phyloP scores from a whole-genome alignment of 331 rosid species.

The Acacia pycnantha region DNA sequence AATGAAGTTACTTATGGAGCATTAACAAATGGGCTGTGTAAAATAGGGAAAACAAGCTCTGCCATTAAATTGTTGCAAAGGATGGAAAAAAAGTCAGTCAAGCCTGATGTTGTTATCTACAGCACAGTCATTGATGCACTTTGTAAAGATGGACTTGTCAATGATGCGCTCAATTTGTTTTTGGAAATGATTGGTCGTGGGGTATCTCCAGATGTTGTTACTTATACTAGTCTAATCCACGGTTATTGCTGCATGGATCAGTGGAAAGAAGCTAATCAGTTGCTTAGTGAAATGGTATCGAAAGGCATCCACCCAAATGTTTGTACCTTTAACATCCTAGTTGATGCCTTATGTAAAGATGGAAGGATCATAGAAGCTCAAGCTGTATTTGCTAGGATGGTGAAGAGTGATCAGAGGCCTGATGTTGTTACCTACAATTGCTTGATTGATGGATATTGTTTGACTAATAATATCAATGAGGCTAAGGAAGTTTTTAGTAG shows the following conservation, averaged over 20 bases:
- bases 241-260: neutral
- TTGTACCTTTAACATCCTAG: neutral
- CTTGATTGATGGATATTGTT: neutral
- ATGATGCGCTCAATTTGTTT: neutral
- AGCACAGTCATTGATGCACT: neutral
- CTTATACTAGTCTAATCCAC: neutral
- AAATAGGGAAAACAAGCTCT: neutral
- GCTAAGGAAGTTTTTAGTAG: neutral
- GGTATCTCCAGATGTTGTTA: neutral
- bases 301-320: conserved; percentile 3
- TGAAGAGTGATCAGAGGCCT: neutral
- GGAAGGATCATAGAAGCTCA: neutral
- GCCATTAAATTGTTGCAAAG: neutral
- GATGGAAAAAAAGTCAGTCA: too few species aligned
- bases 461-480: neutral
- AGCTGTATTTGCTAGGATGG: neutral
- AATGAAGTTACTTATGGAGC: neutral
- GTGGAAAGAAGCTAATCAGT: neutral
- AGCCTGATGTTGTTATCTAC: neutral
- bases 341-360: conserved; percentile 22
- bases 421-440: neutral
- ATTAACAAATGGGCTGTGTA: neutral
- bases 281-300: neutral
- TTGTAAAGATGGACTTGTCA: neutral
- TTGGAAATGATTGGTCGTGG: neutral